Evolutionary conservation across 495 filamentous ascomycete genomes (phyloP), one percentile per base, ranked within the genome.

Genomic region (Penicillium pancosmium): DNA sequence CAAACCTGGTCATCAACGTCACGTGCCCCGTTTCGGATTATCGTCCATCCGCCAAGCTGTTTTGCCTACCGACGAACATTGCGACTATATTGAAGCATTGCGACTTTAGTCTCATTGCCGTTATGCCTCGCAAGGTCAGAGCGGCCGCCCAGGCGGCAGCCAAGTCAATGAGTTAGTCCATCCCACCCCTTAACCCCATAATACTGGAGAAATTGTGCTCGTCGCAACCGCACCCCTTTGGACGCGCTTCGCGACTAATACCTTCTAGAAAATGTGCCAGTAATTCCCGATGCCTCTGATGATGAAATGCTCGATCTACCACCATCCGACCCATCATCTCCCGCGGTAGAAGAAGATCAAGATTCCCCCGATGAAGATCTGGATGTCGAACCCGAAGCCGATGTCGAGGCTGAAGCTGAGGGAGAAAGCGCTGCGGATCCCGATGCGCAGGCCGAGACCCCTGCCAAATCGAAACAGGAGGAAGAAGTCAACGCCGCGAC

Each of bases 61-160:
- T 48, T 48, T 48, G 41, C 7, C 18, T 18, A 21, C 19, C 46
- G 9, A 13, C n/a, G 10, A 27, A 48, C 46, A 48, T 23, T 27
- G 46, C 23, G 11, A 56, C 54, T 56, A 62, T 60, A 55, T 60
- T 52, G 46, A n/a, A 44, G 33, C 23, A 52, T 66, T 61, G 65
- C 54, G 44, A 60, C 34, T 57, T 36, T 16, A 49, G 31, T 52
- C 31, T 53, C 55, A 52, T 49, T 50, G 41, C 51, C 61, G 57
- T 13, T n/a, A 84, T 84, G 81, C 76, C 77, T 44, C 69, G 81
- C 62, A 77, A 75, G 60, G 71, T 76, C 38, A 66, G 80, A 60
- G 76, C 77, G 21, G 78, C 78, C 59, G 79, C 78, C 38, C 78
- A 81, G 60, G 76, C 79, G 52, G 79, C 78, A 49, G 78, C 78